Conservation (phyloP, 306 rosid species). For the Castanea mollissima region DNA sequence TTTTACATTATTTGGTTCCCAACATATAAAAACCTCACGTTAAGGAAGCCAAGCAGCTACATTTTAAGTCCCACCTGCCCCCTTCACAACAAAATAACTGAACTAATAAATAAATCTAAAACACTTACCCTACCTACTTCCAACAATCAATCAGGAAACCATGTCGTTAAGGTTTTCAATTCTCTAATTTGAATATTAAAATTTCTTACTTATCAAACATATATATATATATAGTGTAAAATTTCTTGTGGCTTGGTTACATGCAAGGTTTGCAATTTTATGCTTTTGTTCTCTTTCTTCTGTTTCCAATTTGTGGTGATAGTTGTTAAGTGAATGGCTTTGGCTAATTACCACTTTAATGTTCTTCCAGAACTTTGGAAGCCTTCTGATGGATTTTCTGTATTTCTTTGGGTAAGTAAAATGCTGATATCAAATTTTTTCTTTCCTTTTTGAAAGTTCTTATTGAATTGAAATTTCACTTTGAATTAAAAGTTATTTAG, state of each 20-base stretch:
- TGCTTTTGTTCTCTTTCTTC: background rate
- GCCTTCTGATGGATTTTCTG: slow-evolving; percentile 89
- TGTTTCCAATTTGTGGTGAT: slow-evolving; percentile 15
- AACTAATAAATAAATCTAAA: background rate
- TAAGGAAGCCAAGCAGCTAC: background rate
- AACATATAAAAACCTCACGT: background rate
- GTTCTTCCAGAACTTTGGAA: slow-evolving; percentile 79
- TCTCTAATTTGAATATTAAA: background rate
- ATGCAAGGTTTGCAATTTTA: slow-evolving; percentile 2
- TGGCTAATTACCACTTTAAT: slow-evolving; percentile 4
- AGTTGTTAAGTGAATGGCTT: slow-evolving; percentile 13
- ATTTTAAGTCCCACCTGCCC: background rate
- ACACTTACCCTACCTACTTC: background rate
- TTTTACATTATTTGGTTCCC: background rate
- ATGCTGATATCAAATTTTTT: slow-evolving; percentile 8
- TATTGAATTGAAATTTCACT: slow-evolving; percentile 14
- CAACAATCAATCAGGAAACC: background rate
- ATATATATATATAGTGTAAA: no score
- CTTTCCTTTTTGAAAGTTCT: slow-evolving; percentile 17
- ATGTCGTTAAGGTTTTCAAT: background rate
- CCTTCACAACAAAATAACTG: background rate
- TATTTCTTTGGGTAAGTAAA: slow-evolving; percentile 88
- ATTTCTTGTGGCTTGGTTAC: slow-evolving; percentile 9
- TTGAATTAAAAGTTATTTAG: background rate
- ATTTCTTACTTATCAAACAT: background rate